A percentile compares a stretch with the other conserved stretches of the same genome.
Evolutionary conservation across 495 filamentous ascomycete genomes (phyloP).

Genomic region (Physcia stellaris): DNA sequence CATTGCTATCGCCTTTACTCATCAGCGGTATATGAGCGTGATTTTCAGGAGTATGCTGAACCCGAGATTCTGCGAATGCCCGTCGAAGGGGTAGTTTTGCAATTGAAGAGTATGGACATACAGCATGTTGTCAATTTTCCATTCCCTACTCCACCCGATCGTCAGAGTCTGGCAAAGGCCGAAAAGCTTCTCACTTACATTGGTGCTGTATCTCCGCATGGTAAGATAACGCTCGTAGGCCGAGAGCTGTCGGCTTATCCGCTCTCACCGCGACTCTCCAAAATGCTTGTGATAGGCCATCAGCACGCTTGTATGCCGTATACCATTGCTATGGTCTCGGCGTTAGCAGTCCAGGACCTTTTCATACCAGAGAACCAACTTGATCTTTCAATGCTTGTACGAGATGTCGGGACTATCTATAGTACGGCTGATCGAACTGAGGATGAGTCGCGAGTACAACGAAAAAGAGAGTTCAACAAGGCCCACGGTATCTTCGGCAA

Average conservation of each 20-base stretch:
- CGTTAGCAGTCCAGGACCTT: conserved; percentile 73
- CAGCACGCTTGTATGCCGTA: conserved; percentile 73
- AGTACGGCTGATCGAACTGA: conserved; percentile 54
- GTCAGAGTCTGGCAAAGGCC: conserved; percentile 64
- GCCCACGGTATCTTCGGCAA: conserved; percentile 67
- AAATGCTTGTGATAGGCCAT: conserved; percentile 80
- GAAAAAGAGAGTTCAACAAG: conserved; percentile 54
- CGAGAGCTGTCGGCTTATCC: conserved; percentile 76
- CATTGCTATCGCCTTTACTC: conserved; percentile 94
- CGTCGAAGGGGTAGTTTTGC: conserved; percentile 81
- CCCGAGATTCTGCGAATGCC: conserved; percentile 88
- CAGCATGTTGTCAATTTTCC: conserved; percentile 89
- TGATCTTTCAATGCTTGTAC: conserved; percentile 32
- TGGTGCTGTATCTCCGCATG: conserved; percentile 48
- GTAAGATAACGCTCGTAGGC: conserved; percentile 67
- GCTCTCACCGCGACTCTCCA: conserved; percentile 75
- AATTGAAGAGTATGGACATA: conserved; percentile 90
- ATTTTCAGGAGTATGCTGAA: conserved; percentile 73
- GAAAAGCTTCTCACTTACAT: conserved; percentile 74
- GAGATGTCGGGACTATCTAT: conserved; percentile 36
- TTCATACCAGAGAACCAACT: conserved; percentile 78
- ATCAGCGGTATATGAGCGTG: conserved; percentile 82
- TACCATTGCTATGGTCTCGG: conserved; percentile 78
- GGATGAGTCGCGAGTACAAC: conserved; percentile 50
- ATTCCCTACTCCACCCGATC: conserved; percentile 88